Base-by-base conservation (phyloP, 257 asterid species). In the Thymus quinquecostatus region DNA sequence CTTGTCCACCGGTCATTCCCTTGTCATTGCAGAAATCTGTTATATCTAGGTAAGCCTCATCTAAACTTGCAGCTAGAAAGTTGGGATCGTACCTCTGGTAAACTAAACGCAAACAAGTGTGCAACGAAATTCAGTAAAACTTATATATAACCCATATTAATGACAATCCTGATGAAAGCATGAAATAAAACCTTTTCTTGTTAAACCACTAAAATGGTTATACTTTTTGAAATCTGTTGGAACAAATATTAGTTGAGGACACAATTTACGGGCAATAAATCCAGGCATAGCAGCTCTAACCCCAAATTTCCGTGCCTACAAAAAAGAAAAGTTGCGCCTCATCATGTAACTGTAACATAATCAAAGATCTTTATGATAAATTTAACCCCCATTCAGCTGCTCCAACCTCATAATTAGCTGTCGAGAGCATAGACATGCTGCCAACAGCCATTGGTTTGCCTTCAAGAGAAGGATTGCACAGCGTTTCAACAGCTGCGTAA, bases 251-350 rank as follows among this genome's bases (percentile, higher is more conserved):
- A 94, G 73, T 68, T 84, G 79, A 2, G 99, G 97, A 80, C 96
- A 91, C 75, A 94, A 82, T 84, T 88, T 94, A 14, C 88, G 86
- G 64, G 98, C 99, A 79, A 94, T 94, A 66, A 94, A 94, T 58
- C 99, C 99, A 66, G 99, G 99, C 98, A 94, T 94, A 30, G 98
- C 99, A 79, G 99, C 99, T 72, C 99, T 90, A 45, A 94, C 98
- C 48, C 99, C 98, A 77, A 84, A 94, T 74, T 83, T 90, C 60
- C 99, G 82, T 64, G 99, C 99, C 99, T 94, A 85, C 45, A 79
- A 70, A 65, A 81, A n/a, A 73, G 21, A 21, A 21, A 75, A 76
- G 59, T 50, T 65, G 79, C 10, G 29, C 51, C 51, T 67, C 68
- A 43, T 68, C 74, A 61, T 27, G n/a, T 41, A 66, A 49, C 10